phyloP scores from a whole-genome alignment of 1,139 yeast genomes.

The Saccharomycopsis crataegensis region DNA sequence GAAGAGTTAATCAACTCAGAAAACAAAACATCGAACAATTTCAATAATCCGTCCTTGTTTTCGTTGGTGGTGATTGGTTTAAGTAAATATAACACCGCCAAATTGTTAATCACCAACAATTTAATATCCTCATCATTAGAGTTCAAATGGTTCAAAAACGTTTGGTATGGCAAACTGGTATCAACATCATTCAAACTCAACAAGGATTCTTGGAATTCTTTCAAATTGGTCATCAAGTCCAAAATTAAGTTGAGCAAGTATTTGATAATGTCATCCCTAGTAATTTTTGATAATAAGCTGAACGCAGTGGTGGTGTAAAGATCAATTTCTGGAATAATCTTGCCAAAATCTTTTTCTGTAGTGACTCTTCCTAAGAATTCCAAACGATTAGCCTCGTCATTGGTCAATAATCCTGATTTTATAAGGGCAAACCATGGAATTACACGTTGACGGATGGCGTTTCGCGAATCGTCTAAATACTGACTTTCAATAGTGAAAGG shows the following conservation, averaged over 20 bases:
- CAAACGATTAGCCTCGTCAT: constrained; percentile 59
- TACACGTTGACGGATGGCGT: constrained; percentile 70
- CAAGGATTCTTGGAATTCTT: constrained; percentile 40
- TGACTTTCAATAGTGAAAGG: constrained; percentile 45
- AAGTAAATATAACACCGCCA: constrained; percentile 28
- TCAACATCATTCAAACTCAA: constrained; percentile 38
- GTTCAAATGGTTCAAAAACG: constrained; percentile 46
- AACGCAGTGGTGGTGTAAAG: constrained; percentile 52
- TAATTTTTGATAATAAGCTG: constrained; percentile 44
- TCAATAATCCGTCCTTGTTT: constrained; percentile 32
- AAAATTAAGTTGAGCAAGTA: constrained; percentile 63
- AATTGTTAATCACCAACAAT: constrained; percentile 34
- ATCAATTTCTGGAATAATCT: constrained; percentile 38
- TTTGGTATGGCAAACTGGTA: constrained; percentile 46
- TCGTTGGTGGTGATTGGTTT: constrained; percentile 24
- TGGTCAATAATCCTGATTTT: constrained; percentile 60
- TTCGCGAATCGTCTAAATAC: constrained; percentile 66
- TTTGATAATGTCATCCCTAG: constrained; percentile 65
- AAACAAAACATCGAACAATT: constrained; percentile 39
- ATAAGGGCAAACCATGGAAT: constrained; percentile 92
- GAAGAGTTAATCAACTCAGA: constrained; percentile 38
- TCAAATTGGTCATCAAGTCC: constrained; percentile 47
- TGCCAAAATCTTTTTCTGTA: constrained; percentile 32
- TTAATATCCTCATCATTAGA: constrained; percentile 41
- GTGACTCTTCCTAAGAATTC: constrained; percentile 51